Evolutionary conservation across 164 flowering plant genomes (phyloP).

Genomic region (Sedum album): DNA sequence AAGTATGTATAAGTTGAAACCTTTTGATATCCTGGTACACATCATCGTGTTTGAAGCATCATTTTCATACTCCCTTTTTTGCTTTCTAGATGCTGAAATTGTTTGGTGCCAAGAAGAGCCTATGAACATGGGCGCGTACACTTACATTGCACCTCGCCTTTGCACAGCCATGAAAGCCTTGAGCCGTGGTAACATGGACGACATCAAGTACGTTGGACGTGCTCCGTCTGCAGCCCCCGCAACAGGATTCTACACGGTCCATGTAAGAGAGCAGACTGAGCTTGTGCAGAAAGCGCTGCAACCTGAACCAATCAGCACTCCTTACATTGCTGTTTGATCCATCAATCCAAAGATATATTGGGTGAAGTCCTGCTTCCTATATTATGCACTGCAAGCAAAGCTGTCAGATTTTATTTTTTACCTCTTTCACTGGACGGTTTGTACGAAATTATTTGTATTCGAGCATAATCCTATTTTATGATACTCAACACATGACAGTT

Average conservation of each 20-base stretch:
- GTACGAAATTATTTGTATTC: too few relatives aligned
- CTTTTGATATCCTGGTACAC: not conserved
- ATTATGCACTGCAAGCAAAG: too few relatives aligned
- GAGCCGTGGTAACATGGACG: constrained; percentile 54
- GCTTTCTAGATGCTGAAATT: constrained; percentile 71
- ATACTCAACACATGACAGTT: too few relatives aligned
- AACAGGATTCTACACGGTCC: constrained; percentile 64
- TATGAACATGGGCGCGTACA: constrained; percentile 95
- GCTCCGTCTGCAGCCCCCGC: constrained; percentile 88
- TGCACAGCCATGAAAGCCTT: constrained; percentile 68
- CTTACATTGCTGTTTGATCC: not conserved
- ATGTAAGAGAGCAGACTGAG: constrained; percentile 62
- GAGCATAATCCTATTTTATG: too few relatives aligned
- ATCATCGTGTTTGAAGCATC: not conserved
- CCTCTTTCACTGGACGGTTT: too few relatives aligned
- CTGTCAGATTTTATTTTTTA: too few relatives aligned
- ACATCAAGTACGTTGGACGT: constrained; percentile 71
- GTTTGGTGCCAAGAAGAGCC: constrained; percentile 99
- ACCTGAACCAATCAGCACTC: constrained; percentile 39
- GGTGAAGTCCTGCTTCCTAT: not conserved
- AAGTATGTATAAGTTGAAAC: constrained; percentile 51
- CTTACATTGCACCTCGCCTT: constrained; percentile 71
- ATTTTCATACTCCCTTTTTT: not conserved
- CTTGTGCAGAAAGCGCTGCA: constrained; percentile 74
- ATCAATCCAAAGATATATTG: not conserved